Base-by-base conservation (phyloP, 495 filamentous ascomycete species). In the Glutinoglossum americanum region DNA sequence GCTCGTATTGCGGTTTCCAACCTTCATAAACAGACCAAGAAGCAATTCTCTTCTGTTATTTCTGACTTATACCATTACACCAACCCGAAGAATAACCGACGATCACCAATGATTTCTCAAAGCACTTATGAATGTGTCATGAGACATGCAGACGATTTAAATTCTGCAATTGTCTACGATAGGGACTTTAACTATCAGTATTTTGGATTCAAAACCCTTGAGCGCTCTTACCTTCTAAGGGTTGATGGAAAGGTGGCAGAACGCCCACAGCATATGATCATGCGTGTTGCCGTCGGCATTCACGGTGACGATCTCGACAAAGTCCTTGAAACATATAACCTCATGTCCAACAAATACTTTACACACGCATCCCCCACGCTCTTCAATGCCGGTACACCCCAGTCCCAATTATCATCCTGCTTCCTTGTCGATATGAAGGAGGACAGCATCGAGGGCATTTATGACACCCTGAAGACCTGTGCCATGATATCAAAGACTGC, bases 181-280 rank as follows among this genome's bases (percentile, higher is more conserved):
- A 82, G 92, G 58, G 92, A 98, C 67, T 98, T 98, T 78, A 96
- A 97, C 76, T 98, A 98, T 74, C 94, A 98, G 74, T 98, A 88
- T 74, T 98, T 98, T 59, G 92, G 92, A 58, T 98, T 98, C 82
- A 98, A 98, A 80, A 98, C 92, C 1, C 76, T 98, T 44, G 92
- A 98, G 76, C 83, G 92, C 54, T 97, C 92, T 66, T 98, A 98
- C 65, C 82, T 98, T 26, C 80, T 98, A 33, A 85, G 89, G 57
- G 82, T 94, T 58, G 76, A 95, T 62, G 89, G 88, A 61, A 89
- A 92, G 69, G 84, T 97, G 64, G 89, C 87, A 7, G 92, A 98
- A 76, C 80, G 92, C 61, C 92, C 92, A 51, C 92, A 98, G 70
- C 92, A 98, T 72, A 85, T 97, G 87, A 87, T 98, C 65, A 98